These are phyloP conservation scores for Rubia peregrina DNA, from an alignment of 305 asterid species.

Conservation along the genomic window DNA sequence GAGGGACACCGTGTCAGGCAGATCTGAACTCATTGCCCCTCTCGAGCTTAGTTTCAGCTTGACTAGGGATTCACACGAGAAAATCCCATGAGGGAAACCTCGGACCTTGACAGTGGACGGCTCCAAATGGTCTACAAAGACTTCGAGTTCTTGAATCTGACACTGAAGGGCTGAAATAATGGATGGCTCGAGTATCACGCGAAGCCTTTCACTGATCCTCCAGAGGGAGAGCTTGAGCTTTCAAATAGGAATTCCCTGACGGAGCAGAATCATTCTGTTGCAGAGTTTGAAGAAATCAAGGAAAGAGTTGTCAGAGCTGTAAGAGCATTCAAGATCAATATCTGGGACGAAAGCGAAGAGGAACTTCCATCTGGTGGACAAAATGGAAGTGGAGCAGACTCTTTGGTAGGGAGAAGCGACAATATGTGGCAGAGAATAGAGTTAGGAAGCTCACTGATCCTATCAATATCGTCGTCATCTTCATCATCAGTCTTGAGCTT, in stretches of 20 bases:
- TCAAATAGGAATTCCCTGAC: not conserved
- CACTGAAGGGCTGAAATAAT: not conserved
- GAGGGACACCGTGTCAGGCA: not conserved
- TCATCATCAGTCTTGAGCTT: not conserved
- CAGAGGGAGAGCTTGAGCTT: constrained; percentile 1
- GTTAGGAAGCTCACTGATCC: constrained; percentile 12
- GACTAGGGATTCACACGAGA: not conserved
- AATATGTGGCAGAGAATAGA: constrained; percentile 7
- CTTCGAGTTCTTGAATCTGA: constrained; percentile 7
- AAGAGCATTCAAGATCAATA: constrained; percentile 5
- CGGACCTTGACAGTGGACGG: not conserved
- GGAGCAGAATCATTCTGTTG: not conserved
- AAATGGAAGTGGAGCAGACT: constrained; percentile 10
- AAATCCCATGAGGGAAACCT: not conserved
- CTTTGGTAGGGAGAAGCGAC: constrained; percentile 13
- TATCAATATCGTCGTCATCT: not conserved
- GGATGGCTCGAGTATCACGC: not conserved
- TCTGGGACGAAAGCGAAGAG: constrained; percentile 6
- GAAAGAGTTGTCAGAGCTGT: not conserved
- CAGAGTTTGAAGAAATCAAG: constrained; percentile 6
- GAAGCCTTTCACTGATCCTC: not conserved
- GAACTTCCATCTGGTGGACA: constrained; percentile 11
- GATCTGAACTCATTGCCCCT: not conserved
- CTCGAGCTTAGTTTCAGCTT: constrained; percentile 4
- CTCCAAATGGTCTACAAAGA: not conserved